Percentiles rank a stretch among this genome's conserved stretches.
These are phyloP conservation scores for Trifolium repens DNA, from an alignment of 306 rosid species.

Conservation along the genomic window DNA sequence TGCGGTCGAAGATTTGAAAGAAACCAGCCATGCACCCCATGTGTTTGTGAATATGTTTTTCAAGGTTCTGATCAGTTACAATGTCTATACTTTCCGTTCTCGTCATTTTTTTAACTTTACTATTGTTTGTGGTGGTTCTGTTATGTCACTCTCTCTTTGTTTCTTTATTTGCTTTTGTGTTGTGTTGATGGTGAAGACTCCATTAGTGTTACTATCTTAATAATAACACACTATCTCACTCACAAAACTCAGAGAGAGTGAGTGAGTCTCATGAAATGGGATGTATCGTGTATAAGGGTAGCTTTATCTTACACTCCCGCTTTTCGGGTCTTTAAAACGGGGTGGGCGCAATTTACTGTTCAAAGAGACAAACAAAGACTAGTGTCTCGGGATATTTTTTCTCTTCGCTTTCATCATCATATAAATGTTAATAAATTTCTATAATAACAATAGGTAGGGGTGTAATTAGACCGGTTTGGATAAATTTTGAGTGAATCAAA, in stretches of 20 bases:
- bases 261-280: background rate
- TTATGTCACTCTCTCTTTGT: background rate
- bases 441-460: no score
- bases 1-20: conserved; percentile 90
- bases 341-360: conserved; percentile 38
- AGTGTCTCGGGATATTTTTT: background rate
- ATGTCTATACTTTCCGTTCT: conserved; percentile 51
- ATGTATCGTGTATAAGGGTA: background rate
- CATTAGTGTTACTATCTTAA: background rate
- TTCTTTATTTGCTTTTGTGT: background rate
- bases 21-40: conserved; percentile 99
- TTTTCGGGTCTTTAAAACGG: conserved; percentile 72
- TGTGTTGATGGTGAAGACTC: conserved; percentile 18
- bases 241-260: background rate
- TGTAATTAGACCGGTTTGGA: no score
- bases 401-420: conserved; percentile 13
- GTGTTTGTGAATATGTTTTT: conserved; percentile 82
- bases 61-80: conserved; percentile 53
- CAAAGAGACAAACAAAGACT: background rate
- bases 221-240: background rate
- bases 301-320: conserved; percentile 68
- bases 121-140: background rate
- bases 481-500: no score
- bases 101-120: conserved; percentile 49
- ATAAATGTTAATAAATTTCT: no score